A percentile compares a stretch with the other conserved stretches of the same genome.
These are phyloP conservation scores for Hermanozyma aechmeae DNA, from an alignment of 805 yeast species.

Conservation along the genomic window DNA sequence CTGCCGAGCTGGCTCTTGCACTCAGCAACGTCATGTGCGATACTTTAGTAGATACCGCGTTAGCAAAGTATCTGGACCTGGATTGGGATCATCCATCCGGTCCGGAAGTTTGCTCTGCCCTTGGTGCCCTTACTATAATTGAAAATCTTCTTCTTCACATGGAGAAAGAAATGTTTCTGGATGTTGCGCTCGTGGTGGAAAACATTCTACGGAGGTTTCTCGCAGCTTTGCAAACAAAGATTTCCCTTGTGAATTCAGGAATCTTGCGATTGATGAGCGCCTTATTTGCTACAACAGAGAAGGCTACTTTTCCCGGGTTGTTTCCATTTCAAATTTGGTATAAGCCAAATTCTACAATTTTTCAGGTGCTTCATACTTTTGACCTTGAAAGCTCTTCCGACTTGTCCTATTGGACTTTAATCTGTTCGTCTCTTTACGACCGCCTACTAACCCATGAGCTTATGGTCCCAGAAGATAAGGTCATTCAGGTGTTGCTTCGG, in stretches of 20 bases:
- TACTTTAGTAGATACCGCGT: too few relatives aligned
- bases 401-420: slow-evolving; percentile 21
- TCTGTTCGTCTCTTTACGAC: slow-evolving; percentile 24
- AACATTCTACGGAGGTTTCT: too few relatives aligned
- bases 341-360: slow-evolving; percentile 28
- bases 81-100: too few relatives aligned
- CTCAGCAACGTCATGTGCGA: too few relatives aligned
- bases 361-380: slow-evolving; percentile 21
- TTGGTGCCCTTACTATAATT: too few relatives aligned
- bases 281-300: slow-evolving; percentile 23
- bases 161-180: neutral
- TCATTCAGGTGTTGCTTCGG: slow-evolving; percentile 32
- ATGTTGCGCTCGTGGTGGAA: too few relatives aligned
- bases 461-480: slow-evolving; percentile 31
- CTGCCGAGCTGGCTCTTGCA: too few relatives aligned
- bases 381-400: slow-evolving; percentile 18
- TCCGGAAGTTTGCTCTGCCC: too few relatives aligned
- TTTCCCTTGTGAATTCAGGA: slow-evolving; percentile 35
- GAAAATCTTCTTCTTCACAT: too few relatives aligned
- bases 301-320: slow-evolving; percentile 12
- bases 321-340: slow-evolving; percentile 36
- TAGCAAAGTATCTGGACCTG: too few relatives aligned
- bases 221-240: too few relatives aligned
- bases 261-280: slow-evolving; percentile 31
- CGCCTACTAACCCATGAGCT: slow-evolving; percentile 23